Base-by-base conservation (phyloP, 2,329 filamentous ascomycete species). In the Periconia digitata region DNA sequence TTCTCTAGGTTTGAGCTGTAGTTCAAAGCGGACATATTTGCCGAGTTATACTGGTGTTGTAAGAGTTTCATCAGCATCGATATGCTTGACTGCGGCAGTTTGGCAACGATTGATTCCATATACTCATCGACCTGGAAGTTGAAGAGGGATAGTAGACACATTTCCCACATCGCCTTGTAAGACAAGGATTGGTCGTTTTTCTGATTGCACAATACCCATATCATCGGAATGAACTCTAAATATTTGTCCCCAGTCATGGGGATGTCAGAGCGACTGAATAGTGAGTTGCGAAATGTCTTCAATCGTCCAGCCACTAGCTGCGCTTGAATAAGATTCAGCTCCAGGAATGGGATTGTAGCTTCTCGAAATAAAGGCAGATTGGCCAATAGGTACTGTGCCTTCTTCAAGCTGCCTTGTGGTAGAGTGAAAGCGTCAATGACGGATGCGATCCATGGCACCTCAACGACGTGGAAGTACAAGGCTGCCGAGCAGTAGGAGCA, bases 91-190 rank as follows among this genome's bases (percentile, higher is more conserved):
- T n/a, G n/a, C n/a, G 44, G 29, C 8, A 41, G 3, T 27, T 21
- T 37, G 16, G 35, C 56, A 18, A 64, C 53, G 6, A 56, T 46
- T 20, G 60, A 39, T 29, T 61, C 57, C 44, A 69, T 55, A 38
- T 56, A 67, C 38, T 63, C 60, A 36, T 69, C 65, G 12, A 56
- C 51, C 34, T 66, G 63, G 21, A 56, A 64, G 40, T 55, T 61
- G 12, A 66, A 46, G 20, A 63, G 42, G 0, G 59, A 60, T 3
- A 66, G 24, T 8, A 57, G 37, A 50, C 66, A 59, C 65, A 69
- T 67, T 8, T 66, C 62, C 16, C 43, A 50, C 15, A 69, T 34
- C 1, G 48, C 27, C 7, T 51, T 49, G 2, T 50, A 16, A 3
- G 43, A 23, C 13, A 54, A 35, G 1, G 18, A 8, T 2, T 38